A percentile compares a stretch with the other conserved stretches of the same genome.
Conservation (phyloP, 225 moss, liverwort and hornwort genomes). For the Climacium dendroides region DNA sequence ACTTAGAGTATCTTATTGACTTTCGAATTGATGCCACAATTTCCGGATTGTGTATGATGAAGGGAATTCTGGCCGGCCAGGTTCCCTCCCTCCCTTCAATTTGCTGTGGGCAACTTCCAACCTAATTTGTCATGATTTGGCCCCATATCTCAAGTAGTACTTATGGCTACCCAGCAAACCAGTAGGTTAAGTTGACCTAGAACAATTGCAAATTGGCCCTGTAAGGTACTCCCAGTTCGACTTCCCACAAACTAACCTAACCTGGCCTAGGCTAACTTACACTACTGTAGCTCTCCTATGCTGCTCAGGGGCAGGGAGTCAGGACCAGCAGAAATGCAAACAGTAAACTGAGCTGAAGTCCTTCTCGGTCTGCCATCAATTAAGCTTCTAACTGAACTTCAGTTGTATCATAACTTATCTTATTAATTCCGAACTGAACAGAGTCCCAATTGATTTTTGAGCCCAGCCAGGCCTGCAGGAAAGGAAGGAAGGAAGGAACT, state of each 20-base stretch:
- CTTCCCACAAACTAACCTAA: background rate
- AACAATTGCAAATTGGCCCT: background rate
- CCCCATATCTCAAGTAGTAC: background rate
- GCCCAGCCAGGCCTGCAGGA: background rate
- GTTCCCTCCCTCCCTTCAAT: no score
- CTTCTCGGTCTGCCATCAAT: background rate
- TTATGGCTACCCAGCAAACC: background rate
- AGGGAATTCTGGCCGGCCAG: background rate
- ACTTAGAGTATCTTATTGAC: no score
- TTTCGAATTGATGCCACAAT: background rate
- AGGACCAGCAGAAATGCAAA: background rate
- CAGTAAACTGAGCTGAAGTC: background rate
- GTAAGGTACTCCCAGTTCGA: background rate
- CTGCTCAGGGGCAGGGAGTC: background rate
- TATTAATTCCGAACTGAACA: background rate
- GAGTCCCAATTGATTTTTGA: background rate
- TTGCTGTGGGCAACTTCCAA: background rate
- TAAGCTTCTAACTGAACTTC: background rate
- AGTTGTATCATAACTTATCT: background rate
- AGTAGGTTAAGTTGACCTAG: background rate
- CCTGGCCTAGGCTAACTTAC: no score
- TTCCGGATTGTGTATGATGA: background rate
- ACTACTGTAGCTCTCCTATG: background rate
- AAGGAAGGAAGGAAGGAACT: background rate
- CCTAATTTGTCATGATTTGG: background rate